Evolutionary conservation across 305 asterid genomes (phyloP), one percentile per base, ranked within the genome.

Genomic region (Solanum hybrid): DNA sequence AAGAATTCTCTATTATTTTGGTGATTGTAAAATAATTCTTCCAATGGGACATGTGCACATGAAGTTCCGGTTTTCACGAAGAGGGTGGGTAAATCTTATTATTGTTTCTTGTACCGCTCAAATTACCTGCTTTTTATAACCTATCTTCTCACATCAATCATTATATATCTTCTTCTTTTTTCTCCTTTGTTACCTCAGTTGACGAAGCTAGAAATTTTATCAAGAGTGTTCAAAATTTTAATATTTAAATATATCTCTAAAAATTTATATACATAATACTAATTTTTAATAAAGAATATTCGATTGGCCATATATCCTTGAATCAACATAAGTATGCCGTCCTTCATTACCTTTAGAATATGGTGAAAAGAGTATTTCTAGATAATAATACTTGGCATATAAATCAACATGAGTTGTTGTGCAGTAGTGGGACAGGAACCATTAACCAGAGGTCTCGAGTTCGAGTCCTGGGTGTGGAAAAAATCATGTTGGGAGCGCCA

Each of bases 61-160:
- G 94, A 90, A 12, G 26, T 64, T 89, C 96, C 96, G 91, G 92
- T 51, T 87, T 92, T 94, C 86, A 89, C 91, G 98, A 90, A 89
- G 76, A 84, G 90, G 92, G 86, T 93, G 87, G 93, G 94, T 93
- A 82, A 90, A 82, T 86, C 92, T 90, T 93, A 91, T 94, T 76
- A 94, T 93, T 88, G 84, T 94, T 61, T 83, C 95, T 92, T 92
- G 94, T 91, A 87, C 93, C 80, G 34, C 91, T 90, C 87, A 89
- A 92, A 36, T 71, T 91, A 91, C 94, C 93, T 90, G 94, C 93
- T 91, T 92, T 90, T 92, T 90, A 95, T 61, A 7, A 61, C 93
- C 92, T 91, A 95, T 92, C 95, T 87, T 74, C 92, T 92, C 88
- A 89, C 91, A 85, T 51, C 92, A 57, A 36, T 91, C 91, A 73